These are phyloP conservation scores for Marchantia paleacea DNA, from an alignment of 225 moss, liverwort and hornwort species.

Conservation along the genomic window DNA sequence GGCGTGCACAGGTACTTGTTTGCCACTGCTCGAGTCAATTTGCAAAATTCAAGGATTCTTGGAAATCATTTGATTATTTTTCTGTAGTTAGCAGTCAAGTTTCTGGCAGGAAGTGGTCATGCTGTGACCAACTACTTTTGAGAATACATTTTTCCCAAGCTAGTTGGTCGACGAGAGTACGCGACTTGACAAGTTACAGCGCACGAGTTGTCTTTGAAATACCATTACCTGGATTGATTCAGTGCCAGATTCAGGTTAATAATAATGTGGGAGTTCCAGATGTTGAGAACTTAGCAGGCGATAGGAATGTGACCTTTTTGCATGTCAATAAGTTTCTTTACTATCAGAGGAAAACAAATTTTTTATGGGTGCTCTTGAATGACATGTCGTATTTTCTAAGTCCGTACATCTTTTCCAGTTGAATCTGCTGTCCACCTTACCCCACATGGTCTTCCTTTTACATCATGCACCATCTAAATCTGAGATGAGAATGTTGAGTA, in stretches of 20 bases:
- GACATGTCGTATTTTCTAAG: neutral
- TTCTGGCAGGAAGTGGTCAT: slow-evolving; percentile 32
- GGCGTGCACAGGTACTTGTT: slow-evolving; percentile 85
- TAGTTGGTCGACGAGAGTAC: slow-evolving; percentile 34
- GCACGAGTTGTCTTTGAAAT: slow-evolving; percentile 36
- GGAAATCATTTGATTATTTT: slow-evolving; percentile 36
- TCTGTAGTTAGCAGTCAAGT: slow-evolving; percentile 32
- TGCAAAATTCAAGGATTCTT: slow-evolving; percentile 37
- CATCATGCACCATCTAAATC: neutral
- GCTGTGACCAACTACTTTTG: slow-evolving; percentile 32
- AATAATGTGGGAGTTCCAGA: slow-evolving; percentile 39
- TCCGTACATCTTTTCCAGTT: neutral
- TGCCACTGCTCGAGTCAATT: slow-evolving; percentile 51
- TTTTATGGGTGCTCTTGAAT: slow-evolving; percentile 6
- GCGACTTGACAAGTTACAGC: neutral
- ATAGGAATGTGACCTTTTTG: slow-evolving; percentile 4
- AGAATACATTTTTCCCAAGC: slow-evolving; percentile 24
- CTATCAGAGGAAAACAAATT: neutral
- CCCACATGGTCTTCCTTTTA: neutral
- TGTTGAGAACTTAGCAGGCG: slow-evolving; percentile 19
- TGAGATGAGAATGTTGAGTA: slow-evolving; percentile 2
- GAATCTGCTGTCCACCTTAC: neutral
- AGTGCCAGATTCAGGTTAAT: slow-evolving; percentile 34
- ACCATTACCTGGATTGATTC: slow-evolving; percentile 37
- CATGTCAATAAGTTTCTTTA: slow-evolving; percentile 1